These are phyloP conservation scores for Populus trichocarpa DNA, from an alignment of 441 rosid genomes.

Conservation along the genomic window DNA sequence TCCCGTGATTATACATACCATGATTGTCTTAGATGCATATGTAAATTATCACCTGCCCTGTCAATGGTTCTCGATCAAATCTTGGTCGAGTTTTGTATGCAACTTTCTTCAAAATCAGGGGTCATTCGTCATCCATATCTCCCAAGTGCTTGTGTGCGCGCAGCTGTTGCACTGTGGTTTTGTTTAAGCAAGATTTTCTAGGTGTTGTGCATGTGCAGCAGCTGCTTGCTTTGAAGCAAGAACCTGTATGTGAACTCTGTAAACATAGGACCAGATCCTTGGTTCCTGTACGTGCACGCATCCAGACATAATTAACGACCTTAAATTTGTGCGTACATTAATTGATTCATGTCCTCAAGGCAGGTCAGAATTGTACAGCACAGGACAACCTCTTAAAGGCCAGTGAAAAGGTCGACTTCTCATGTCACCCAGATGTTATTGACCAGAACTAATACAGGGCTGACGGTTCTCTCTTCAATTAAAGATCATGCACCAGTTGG, in stretches of 20 bases:
- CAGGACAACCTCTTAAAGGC: background rate
- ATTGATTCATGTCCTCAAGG: no score
- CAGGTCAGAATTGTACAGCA: background rate
- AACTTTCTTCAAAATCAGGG: background rate
- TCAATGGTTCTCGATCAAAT: conserved; percentile 1
- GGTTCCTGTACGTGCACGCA: no score
- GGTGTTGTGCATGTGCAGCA: no score
- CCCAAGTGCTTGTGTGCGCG: background rate
- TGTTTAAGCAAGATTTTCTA: no score
- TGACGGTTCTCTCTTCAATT: background rate
- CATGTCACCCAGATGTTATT: background rate
- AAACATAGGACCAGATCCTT: no score
- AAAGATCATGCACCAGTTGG: background rate
- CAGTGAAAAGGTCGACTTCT: background rate
- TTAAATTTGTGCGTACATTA: no score
- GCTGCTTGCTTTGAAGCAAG: background rate
- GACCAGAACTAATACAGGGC: background rate
- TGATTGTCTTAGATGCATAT: conserved; percentile 11
- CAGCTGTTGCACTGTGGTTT: no score
- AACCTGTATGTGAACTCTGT: background rate
- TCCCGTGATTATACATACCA: background rate
- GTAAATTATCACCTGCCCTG: background rate
- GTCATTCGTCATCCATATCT: background rate
- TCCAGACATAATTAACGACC: no score
- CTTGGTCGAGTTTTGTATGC: conserved; percentile 7